These are phyloP conservation scores for Clonostachys sp. DNA, from an alignment of 2,329 filamentous ascomycete species.

Conservation along the genomic window DNA sequence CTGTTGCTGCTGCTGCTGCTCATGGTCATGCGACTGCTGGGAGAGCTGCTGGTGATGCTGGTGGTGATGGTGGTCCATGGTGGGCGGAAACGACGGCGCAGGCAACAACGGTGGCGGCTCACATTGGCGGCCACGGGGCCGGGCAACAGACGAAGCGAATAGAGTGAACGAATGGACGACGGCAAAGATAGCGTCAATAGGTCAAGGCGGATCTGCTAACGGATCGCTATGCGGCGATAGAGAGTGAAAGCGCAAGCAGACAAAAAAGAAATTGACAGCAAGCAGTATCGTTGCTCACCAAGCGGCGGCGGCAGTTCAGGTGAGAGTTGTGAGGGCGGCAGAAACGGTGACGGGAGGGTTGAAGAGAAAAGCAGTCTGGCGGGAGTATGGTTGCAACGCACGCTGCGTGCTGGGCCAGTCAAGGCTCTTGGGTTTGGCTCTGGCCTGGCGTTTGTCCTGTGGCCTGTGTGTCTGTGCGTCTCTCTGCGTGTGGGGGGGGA, in stretches of 20 bases:
- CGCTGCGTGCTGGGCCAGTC: too few species aligned
- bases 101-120: conserved; percentile 5
- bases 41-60: conserved; percentile 10
- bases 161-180: conserved; percentile 5
- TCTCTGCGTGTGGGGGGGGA: too few species aligned
- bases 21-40: conserved; percentile 10
- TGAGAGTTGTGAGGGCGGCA: conserved; percentile 3
- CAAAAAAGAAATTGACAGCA: background rate
- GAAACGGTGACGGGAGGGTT: conserved; percentile 3
- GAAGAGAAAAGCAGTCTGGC: too few species aligned
- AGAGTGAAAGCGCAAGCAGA: background rate
- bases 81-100: conserved; percentile 3
- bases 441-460: too few species aligned
- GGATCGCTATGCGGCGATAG: too few species aligned
- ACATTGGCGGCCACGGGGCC: conserved; percentile 9
- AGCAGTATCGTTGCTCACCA: background rate
- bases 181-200: background rate
- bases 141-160: background rate
- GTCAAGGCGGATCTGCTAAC: too few species aligned
- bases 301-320: conserved; percentile 3
- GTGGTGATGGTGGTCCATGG: conserved; percentile 24
- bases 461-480: too few species aligned
- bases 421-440: too few species aligned
- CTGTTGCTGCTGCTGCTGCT: conserved; percentile 13
- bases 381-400: too few species aligned